Percentiles rank a stretch among this genome's conserved stretches.
phyloP scores from a whole-genome alignment of 257 asterid species.

The Apocynum venetum region DNA sequence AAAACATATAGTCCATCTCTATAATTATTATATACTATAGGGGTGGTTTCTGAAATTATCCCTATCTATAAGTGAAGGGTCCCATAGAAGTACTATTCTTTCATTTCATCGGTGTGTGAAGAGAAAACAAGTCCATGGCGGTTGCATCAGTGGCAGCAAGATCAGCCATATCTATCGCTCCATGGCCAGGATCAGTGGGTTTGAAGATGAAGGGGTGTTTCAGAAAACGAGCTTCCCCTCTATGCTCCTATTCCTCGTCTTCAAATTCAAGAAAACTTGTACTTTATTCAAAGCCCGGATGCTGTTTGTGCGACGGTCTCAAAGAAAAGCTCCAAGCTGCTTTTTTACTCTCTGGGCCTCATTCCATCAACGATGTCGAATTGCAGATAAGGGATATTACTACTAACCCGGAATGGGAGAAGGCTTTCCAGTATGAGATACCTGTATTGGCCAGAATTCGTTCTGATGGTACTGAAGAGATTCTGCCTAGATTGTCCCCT shows the following conservation, averaged over 20 bases:
- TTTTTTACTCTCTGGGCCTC: constrained; percentile 52
- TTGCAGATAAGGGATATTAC: constrained; percentile 84
- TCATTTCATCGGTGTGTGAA: background rate
- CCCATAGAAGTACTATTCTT: too few species aligned
- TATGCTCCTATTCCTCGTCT: constrained; percentile 22
- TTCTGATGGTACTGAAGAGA: constrained; percentile 82
- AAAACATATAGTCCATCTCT: background rate
- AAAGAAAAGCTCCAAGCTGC: constrained; percentile 87
- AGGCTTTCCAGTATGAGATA: constrained; percentile 89
- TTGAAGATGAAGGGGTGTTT: constrained; percentile 17
- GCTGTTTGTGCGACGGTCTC: constrained; percentile 99
- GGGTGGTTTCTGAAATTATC: background rate
- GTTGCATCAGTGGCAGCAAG: constrained; percentile 17
- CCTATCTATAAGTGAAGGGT: background rate
- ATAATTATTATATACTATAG: background rate
- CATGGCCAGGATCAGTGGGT: constrained; percentile 21
- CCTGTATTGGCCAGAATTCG: constrained; percentile 76
- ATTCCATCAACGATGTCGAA: constrained; percentile 44
- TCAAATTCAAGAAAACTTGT: constrained; percentile 45
- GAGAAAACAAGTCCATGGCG: constrained; percentile 13
- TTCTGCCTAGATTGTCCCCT: constrained; percentile 84
- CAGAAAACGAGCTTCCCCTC: constrained; percentile 35
- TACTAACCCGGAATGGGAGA: constrained; percentile 81
- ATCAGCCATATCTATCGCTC: background rate
- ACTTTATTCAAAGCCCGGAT: constrained; percentile 93